Base-by-base conservation (phyloP, 331 rosid genomes). In the Pyrus hybrid region DNA sequence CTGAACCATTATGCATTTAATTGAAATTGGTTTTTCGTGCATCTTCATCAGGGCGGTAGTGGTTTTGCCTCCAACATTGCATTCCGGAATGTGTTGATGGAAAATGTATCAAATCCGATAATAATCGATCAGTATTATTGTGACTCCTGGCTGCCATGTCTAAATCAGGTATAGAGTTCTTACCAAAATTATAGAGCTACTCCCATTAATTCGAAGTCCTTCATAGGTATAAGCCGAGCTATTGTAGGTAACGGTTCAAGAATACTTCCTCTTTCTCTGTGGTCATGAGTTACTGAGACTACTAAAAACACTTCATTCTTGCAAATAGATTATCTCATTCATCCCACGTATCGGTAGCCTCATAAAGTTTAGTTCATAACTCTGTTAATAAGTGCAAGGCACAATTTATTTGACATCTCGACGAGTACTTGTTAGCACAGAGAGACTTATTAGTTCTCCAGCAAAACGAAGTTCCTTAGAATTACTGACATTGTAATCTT, bases 111-210 rank as follows among this genome's bases (percentile, higher is more conserved):
- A 13, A 87, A 94, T 78, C 98, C 97, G 8, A 94, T 94, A 78
- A 83, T 86, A 73, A 79, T 94, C 60, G 86, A 94, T 80, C 98
- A 94, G 80, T 94, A 85, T 77, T 94, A 94, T 75, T 94, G 98
- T 22, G 98, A 91, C 79, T 94, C 97, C 2, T 12, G 0, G 47
- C 5, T 56, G 23, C 88, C 93, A 8, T 94, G 98, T 77, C 41
- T 74, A n/a, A 94, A 94, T 79, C 90, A 94, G 96, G 98, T 93
- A 86, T 43, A 68, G 4, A 54, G n/a, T 58, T 68, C 57, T 63
- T 13, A 8, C 35, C 16, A 72, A 9, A 45, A 23, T 79, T 58
- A 28, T 11, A 28, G 25, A 11, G 20, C 17, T 57, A 28, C 26
- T 32, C 6, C 26, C 7, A 64, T 64, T 9, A 10, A 41, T 41